These are phyloP conservation scores for Zostera marina DNA, from an alignment of 116 monocot species.

Conservation along the genomic window DNA sequence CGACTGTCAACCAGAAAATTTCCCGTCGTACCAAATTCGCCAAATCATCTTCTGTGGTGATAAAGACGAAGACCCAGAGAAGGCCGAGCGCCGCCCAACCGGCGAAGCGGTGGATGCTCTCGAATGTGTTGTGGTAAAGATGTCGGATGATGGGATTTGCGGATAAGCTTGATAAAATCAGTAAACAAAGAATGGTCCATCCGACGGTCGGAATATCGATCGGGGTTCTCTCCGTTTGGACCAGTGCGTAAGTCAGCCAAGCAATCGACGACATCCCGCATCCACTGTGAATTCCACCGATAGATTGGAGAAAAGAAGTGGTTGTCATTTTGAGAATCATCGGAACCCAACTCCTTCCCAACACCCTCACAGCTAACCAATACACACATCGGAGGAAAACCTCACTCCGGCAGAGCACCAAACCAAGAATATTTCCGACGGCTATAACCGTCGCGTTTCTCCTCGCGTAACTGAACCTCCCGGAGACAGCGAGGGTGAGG, in stretches of 20 bases:
- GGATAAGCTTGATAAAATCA: constrained; percentile 28
- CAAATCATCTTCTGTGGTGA: constrained; percentile 20
- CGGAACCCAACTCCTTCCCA: constrained; percentile 27
- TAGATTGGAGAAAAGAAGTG: constrained; percentile 51
- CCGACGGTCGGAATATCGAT: constrained; percentile 19
- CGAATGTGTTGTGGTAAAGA: constrained; percentile 62
- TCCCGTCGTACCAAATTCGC: constrained; percentile 10
- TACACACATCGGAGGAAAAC: too few relatives aligned
- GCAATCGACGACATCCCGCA: constrained; percentile 49
- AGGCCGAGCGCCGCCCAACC: constrained; percentile 43
- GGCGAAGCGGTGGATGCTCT: constrained; percentile 56
- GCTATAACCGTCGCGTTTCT: too few relatives aligned
- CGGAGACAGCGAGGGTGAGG: too few relatives aligned
- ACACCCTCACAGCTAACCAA: constrained; percentile 24
- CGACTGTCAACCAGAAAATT: constrained; percentile 30
- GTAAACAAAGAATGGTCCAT: constrained; percentile 23
- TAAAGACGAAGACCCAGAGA: constrained; percentile 38
- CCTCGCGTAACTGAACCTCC: too few relatives aligned
- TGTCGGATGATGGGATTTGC: constrained; percentile 53
- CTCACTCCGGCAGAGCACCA: too few relatives aligned
- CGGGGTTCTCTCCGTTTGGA: constrained; percentile 10
- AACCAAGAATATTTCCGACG: too few relatives aligned
- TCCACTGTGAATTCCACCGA: constrained; percentile 53
- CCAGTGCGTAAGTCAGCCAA: constrained; percentile 38
- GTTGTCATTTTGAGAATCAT: constrained; percentile 25